Percentiles rank a stretch among this genome's conserved stretches.
These are phyloP conservation scores for Plasmopara halstedii DNA, from an alignment of 352 stramenopile genomes.

Conservation along the genomic window DNA sequence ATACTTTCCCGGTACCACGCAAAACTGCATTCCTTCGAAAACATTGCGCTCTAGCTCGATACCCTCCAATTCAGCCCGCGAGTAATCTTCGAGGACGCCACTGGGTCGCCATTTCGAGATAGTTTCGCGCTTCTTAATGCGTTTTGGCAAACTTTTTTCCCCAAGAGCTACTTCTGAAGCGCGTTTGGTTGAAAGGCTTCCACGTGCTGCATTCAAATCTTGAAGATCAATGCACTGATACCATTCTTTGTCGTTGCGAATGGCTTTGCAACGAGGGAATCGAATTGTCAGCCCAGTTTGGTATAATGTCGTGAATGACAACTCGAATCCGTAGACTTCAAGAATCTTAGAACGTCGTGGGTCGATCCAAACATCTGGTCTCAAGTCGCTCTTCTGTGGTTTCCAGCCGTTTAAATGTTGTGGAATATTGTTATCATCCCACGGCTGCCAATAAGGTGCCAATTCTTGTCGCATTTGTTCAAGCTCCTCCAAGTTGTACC, in stretches of 20 bases:
- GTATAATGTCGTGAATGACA: constrained; percentile 76
- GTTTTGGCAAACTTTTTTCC: constrained; percentile 49
- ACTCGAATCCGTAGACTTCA: constrained; percentile 81
- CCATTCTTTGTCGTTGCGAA: constrained; percentile 79
- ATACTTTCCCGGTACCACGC: constrained; percentile 75
- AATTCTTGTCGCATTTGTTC: constrained; percentile 61
- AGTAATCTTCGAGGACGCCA: constrained; percentile 51
- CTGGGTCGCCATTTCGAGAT: constrained; percentile 15
- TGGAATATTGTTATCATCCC: constrained; percentile 62
- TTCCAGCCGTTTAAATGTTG: constrained; percentile 72
- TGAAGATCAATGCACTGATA: constrained; percentile 74
- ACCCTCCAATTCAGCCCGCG: constrained; percentile 47
- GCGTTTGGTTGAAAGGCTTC: constrained; percentile 58
- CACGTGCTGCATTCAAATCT: constrained; percentile 59
- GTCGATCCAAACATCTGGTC: constrained; percentile 79
- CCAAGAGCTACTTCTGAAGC: constrained; percentile 64
- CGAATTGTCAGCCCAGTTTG: constrained; percentile 74
- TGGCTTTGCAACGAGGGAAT: constrained; percentile 74
- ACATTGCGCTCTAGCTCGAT: constrained; percentile 50
- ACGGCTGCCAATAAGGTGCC: constrained; percentile 72
- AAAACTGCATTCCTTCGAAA: constrained; percentile 69
- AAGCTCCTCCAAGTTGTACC: constrained; percentile 76
- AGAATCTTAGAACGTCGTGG: constrained; percentile 75
- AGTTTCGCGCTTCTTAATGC: constrained; percentile 26
- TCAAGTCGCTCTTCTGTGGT: constrained; percentile 62